Conservation (phyloP, 2,329 filamentous ascomycete species). For the Penicillium sp. region DNA sequence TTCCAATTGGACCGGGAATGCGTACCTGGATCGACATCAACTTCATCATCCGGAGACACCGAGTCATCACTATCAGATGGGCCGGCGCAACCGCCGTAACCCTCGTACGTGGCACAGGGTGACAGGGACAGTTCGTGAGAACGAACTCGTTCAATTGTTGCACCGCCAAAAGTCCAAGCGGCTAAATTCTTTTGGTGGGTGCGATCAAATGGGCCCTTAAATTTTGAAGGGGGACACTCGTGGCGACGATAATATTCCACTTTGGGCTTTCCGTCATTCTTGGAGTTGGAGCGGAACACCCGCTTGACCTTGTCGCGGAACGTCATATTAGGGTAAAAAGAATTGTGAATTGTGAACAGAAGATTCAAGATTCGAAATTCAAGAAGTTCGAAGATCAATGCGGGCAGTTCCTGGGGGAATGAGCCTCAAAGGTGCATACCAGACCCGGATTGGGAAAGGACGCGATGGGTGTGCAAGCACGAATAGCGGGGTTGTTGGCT, state of each 20-base stretch:
- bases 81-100: slow-evolving; percentile 13
- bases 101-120: slow-evolving; percentile 33
- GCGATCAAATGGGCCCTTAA: slow-evolving; percentile 47
- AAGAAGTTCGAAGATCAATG: slow-evolving; percentile 12
- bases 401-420: slow-evolving; percentile 13
- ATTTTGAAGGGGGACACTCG: slow-evolving; percentile 49
- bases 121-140: slow-evolving; percentile 39
- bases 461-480: slow-evolving; percentile 35
- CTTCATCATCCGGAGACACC: slow-evolving; percentile 17
- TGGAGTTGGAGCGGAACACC: slow-evolving; percentile 35
- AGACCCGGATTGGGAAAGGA: slow-evolving; percentile 32
- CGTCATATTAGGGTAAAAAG: slow-evolving; percentile 30
- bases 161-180: slow-evolving; percentile 44
- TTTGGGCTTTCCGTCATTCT: slow-evolving; percentile 18
- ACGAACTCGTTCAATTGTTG: slow-evolving; percentile 34
- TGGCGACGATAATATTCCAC: slow-evolving; percentile 48
- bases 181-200: slow-evolving; percentile 44
- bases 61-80: slow-evolving; percentile 20
- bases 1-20: neutral
- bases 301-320: slow-evolving; percentile 39
- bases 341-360: slow-evolving; percentile 1
- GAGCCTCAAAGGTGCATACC: slow-evolving; percentile 29
- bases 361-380: slow-evolving; percentile 7
- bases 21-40: slow-evolving; percentile 22
- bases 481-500: slow-evolving; percentile 20